Conservation (phyloP, 2,329 filamentous ascomycete genomes). For the Periconia sp. region DNA sequence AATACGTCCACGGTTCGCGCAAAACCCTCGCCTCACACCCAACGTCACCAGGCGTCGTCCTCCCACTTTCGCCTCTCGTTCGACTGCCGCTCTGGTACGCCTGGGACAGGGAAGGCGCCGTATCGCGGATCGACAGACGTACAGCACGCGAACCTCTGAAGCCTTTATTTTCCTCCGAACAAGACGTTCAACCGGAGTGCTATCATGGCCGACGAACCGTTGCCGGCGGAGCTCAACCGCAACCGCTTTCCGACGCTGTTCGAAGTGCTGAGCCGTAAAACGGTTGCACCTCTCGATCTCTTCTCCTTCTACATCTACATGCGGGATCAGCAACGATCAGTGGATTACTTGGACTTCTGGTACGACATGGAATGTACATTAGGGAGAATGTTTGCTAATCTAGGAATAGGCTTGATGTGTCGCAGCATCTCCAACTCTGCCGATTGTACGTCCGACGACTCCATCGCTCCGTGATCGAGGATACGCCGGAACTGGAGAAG, state of each 20-base stretch:
- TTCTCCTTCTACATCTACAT: conserved; percentile 99
- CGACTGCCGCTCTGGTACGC: conserved; percentile 13
- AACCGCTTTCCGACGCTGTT: conserved; percentile 93
- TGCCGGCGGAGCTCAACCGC: conserved; percentile 53
- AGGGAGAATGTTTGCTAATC: conserved; percentile 29
- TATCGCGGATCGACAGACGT: neutral
- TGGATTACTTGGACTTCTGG: conserved; percentile 99
- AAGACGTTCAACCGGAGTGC: no score
- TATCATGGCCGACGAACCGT: conserved; percentile 32
- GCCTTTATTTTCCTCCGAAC: no score
- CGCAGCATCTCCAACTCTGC: conserved; percentile 97
- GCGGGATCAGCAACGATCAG: conserved; percentile 96
- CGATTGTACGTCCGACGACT: conserved; percentile 97
- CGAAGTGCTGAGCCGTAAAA: conserved; percentile 91
- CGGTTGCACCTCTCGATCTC: conserved; percentile 92
- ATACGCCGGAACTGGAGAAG: conserved; percentile 89
- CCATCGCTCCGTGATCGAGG: conserved; percentile 87
- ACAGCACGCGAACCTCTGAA: neutral
- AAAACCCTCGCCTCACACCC: conserved; percentile 11
- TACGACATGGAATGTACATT: conserved; percentile 53
- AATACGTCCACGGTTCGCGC: conserved; percentile 6
- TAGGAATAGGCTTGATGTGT: conserved; percentile 88
- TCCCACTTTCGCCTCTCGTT: conserved; percentile 23
- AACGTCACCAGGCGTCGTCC: conserved; percentile 10
- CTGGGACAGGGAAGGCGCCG: neutral